Evolutionary conservation across 2,329 filamentous ascomycete genomes (phyloP).

Genomic region (Diaporthe sp.): DNA sequence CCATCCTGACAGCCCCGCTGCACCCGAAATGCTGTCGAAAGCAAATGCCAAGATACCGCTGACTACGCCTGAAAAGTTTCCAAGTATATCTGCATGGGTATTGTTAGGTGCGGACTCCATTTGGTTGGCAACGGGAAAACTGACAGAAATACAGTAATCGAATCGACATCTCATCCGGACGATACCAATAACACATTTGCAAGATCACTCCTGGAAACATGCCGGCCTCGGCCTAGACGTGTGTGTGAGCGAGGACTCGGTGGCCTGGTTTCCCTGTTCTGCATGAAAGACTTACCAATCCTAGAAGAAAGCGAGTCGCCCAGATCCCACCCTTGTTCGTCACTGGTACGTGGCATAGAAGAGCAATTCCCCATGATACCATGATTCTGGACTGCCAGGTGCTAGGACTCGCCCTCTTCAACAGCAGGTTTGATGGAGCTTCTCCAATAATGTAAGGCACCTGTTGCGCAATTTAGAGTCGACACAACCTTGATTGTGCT

Average conservation of each 20-base stretch:
- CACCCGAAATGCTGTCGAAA: conserved; percentile 54
- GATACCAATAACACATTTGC: conserved; percentile 63
- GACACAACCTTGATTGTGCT: too few species aligned
- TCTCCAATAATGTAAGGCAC: conserved; percentile 38
- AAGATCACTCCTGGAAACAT: conserved; percentile 58
- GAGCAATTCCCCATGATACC: conserved; percentile 54
- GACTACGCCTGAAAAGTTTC: conserved; percentile 57
- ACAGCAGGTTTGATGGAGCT: conserved; percentile 36
- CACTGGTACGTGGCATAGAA: conserved; percentile 53
- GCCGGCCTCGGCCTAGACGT: conserved; percentile 49
- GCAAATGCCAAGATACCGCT: conserved; percentile 59
- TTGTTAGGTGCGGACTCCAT: neutral
- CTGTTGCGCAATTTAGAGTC: neutral
- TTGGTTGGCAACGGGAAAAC: neutral
- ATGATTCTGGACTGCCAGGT: conserved; percentile 52
- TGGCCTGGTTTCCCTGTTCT: conserved; percentile 28
- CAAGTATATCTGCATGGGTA: conserved; percentile 50
- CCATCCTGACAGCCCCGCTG: conserved; percentile 52
- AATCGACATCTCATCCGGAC: conserved; percentile 61
- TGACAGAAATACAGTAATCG: conserved; percentile 55
- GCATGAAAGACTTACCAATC: conserved; percentile 48
- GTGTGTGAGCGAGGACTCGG: conserved; percentile 43
- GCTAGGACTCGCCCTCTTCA: conserved; percentile 35
- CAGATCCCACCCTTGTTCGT: conserved; percentile 55
- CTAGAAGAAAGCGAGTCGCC: conserved; percentile 50